A percentile compares a stretch with the other conserved stretches of the same genome.
Conservation (phyloP, 345 rosid genomes). For the Trapa bicornis region DNA sequence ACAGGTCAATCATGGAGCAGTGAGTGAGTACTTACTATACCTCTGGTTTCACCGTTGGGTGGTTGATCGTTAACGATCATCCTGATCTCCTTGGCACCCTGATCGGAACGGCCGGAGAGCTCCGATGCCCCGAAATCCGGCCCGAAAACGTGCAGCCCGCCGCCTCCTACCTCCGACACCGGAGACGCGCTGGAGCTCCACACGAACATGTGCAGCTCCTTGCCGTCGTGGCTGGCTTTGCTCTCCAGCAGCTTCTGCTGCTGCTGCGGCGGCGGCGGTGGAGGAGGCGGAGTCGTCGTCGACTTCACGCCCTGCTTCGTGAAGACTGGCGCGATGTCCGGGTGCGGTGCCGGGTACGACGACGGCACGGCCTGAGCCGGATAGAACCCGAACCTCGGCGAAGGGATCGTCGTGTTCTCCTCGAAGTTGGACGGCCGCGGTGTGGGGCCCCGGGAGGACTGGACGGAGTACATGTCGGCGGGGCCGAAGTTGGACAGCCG, state of each 20-base stretch:
- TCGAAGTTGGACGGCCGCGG: conserved; percentile 76
- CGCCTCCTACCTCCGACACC: conserved; percentile 48
- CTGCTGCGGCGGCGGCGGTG: conserved; percentile 7
- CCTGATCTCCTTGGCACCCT: conserved; percentile 82
- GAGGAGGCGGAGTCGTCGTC: not conserved
- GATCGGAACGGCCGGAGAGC: conserved; percentile 62
- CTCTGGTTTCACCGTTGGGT: conserved; percentile 51
- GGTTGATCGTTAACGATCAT: conserved; percentile 74
- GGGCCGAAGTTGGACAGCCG: conserved; percentile 69
- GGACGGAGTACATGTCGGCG: conserved; percentile 68
- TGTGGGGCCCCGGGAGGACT: conserved; percentile 75
- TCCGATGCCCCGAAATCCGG: conserved; percentile 44
- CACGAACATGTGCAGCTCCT: conserved; percentile 95
- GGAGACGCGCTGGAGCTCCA: conserved; percentile 98
- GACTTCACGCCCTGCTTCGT: conserved; percentile 20
- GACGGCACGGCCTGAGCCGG: conserved; percentile 47
- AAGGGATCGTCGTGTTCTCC: conserved; percentile 41
- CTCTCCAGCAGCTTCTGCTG: conserved; percentile 17
- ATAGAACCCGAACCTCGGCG: conserved; percentile 67
- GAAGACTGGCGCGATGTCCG: conserved; percentile 43
- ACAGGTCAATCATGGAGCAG: not conserved
- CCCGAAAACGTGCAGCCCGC: conserved; percentile 59
- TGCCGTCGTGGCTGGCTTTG: conserved; percentile 65
- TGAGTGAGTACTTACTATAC: conserved; percentile 15
- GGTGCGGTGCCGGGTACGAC: conserved; percentile 77